phyloP scores from a whole-genome alignment of 2,329 filamentous ascomycete genomes.

The Xylariales sp. region DNA sequence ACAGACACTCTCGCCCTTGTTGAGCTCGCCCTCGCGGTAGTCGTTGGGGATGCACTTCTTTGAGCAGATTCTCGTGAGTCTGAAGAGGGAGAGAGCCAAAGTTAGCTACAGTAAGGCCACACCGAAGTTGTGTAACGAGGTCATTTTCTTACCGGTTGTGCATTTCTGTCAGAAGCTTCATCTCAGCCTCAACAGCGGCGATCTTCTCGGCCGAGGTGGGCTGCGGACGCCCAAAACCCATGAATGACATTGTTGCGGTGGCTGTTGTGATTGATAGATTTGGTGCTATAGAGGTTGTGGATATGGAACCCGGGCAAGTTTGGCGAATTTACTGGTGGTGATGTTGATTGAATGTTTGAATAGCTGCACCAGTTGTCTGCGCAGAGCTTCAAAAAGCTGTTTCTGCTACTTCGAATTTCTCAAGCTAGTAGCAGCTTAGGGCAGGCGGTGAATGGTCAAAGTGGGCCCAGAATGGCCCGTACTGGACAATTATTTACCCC shows the following conservation, averaged over 20 bases:
- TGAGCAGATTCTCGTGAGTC: slow-evolving; percentile 82
- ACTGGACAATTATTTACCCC: too few species aligned
- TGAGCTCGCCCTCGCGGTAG: slow-evolving; percentile 94
- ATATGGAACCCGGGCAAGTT: too few species aligned
- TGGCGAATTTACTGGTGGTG: not conserved
- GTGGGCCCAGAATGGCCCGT: too few species aligned
- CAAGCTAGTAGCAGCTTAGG: slow-evolving; percentile 8
- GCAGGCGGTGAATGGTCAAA: slow-evolving; percentile 17
- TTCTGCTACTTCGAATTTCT: too few species aligned
- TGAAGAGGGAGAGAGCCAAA: slow-evolving; percentile 30
- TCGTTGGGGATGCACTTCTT: slow-evolving; percentile 89
- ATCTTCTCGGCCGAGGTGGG: slow-evolving; percentile 96
- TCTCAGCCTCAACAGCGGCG: slow-evolving; percentile 90
- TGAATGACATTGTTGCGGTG: slow-evolving; percentile 60
- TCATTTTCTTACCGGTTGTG: slow-evolving; percentile 73
- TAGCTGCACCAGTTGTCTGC: too few species aligned
- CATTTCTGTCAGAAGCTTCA: slow-evolving; percentile 97
- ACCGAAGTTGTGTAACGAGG: not conserved
- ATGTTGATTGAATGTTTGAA: slow-evolving; percentile 3
- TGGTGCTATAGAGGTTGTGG: not conserved
- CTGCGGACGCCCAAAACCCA: slow-evolving; percentile 72
- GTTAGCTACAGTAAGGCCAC: too few species aligned
- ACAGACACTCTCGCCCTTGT: slow-evolving; percentile 98
- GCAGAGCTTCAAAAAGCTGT: too few species aligned
- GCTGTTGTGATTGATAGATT: not conserved